Percentiles rank a stretch among this genome's conserved stretches.
These are phyloP conservation scores for Cavenderia fasciculata DNA, from an alignment of 78 protist genomes.

Conservation along the genomic window DNA sequence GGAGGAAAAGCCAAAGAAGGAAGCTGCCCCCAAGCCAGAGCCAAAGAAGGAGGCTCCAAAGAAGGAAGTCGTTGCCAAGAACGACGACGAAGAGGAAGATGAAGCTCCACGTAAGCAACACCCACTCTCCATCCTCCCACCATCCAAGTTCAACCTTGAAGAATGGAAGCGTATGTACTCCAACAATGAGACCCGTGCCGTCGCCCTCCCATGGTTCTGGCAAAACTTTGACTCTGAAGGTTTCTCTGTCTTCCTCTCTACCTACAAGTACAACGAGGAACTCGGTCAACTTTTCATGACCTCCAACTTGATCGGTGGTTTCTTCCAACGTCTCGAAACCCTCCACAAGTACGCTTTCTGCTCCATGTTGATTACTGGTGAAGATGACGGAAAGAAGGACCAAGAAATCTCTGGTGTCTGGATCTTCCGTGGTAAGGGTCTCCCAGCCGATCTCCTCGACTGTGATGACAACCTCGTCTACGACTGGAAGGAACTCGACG, in stretches of 20 bases:
- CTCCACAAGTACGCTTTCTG: constrained; percentile 90
- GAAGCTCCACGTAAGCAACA: constrained; percentile 41
- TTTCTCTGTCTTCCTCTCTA: constrained; percentile 61
- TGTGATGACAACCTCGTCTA: constrained; percentile 86
- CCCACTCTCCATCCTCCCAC: constrained; percentile 78
- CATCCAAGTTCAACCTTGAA: constrained; percentile 78
- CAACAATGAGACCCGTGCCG: constrained; percentile 79
- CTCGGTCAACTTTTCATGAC: constrained; percentile 76
- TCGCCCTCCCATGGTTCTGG: constrained; percentile 85
- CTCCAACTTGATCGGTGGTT: constrained; percentile 86
- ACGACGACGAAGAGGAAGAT: constrained; percentile 14
- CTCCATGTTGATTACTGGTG: constrained; percentile 75
- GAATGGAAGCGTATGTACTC: constrained; percentile 88
- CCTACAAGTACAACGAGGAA: constrained; percentile 84
- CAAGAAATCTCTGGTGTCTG: constrained; percentile 71
- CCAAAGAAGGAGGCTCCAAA: constrained; percentile 73
- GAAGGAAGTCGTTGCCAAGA: too few relatives aligned
- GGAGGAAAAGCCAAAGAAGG: constrained; percentile 46
- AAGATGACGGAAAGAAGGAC: not conserved
- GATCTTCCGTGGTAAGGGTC: constrained; percentile 84
- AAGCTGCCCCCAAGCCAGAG: not conserved
- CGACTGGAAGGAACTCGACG: constrained; percentile 63
- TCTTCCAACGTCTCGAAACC: constrained; percentile 84
- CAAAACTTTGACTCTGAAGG: constrained; percentile 83
- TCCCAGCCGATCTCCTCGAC: constrained; percentile 74